A percentile compares a stretch with the other conserved stretches of the same genome.
phyloP scores from a whole-genome alignment of 2,329 filamentous ascomycete genomes.

The Colletotrichum navitas region DNA sequence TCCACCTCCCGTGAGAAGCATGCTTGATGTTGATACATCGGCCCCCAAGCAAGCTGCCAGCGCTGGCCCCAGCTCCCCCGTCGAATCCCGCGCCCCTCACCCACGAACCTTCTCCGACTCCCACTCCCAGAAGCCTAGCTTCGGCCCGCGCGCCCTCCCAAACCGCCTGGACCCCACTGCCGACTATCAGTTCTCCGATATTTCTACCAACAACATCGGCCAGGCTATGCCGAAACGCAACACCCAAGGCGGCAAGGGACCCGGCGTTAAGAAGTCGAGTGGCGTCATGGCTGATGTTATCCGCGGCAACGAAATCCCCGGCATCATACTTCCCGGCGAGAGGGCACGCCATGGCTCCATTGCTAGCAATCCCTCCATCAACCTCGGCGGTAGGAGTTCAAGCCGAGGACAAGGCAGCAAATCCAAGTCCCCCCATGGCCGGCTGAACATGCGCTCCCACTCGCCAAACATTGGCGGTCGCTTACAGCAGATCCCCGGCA shows the following conservation, averaged over 20 bases:
- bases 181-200: conserved; percentile 73
- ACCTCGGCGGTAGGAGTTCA: conserved; percentile 42
- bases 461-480: conserved; percentile 41
- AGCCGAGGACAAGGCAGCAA: conserved; percentile 55
- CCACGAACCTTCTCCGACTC: conserved; percentile 70
- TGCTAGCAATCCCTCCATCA: conserved; percentile 45
- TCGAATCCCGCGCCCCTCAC: conserved; percentile 54
- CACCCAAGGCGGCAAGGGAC: conserved; percentile 57
- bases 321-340: conserved; percentile 62
- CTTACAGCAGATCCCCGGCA: conserved; percentile 42
- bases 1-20: conserved; percentile 61
- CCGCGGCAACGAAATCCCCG: conserved; percentile 63
- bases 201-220: conserved; percentile 64
- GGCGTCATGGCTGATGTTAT: conserved; percentile 66
- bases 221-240: conserved; percentile 65
- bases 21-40: conserved; percentile 63
- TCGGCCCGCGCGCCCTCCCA: conserved; percentile 52
- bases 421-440: conserved; percentile 68
- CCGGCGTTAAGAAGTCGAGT: conserved; percentile 49
- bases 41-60: conserved; percentile 53
- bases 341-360: conserved; percentile 57
- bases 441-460: conserved; percentile 49
- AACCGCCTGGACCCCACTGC: conserved; percentile 52
- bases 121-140: conserved; percentile 59
- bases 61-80: conserved; percentile 60